Conservation (phyloP, 495 filamentous ascomycete species). For the Darksidea phi region DNA sequence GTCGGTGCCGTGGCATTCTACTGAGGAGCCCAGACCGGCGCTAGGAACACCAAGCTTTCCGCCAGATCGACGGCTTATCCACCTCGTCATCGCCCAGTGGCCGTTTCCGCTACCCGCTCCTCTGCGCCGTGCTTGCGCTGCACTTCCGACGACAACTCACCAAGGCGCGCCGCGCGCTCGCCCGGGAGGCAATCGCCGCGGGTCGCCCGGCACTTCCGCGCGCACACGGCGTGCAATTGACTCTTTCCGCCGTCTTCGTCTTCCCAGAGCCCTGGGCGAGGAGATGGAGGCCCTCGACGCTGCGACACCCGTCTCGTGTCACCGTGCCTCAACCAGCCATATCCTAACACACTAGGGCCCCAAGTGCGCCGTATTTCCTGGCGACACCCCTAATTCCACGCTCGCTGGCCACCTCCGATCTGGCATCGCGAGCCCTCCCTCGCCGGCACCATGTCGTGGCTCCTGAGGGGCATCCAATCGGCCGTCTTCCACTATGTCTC, state of each 20-base stretch:
- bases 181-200: not conserved
- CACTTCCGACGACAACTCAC: constrained; percentile 2
- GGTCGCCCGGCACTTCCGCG: not conserved
- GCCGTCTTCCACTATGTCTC: constrained; percentile 83
- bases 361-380: not conserved
- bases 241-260: not conserved
- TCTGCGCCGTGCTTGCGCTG: not conserved
- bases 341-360: not conserved
- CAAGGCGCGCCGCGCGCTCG: not conserved
- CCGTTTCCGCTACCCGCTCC: not conserved
- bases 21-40: not conserved
- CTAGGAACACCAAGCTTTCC: not conserved
- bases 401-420: not conserved
- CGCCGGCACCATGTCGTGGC: constrained; percentile 29
- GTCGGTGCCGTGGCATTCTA: not conserved
- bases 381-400: not conserved
- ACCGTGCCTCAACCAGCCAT: constrained; percentile 10
- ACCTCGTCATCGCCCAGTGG: not conserved
- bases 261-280: not conserved
- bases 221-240: constrained; percentile 2
- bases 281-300: constrained; percentile 2
- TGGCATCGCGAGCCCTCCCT: not conserved
- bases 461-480: constrained; percentile 58
- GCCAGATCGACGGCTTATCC: not conserved
- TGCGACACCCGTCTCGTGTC: constrained; percentile 8